Evolutionary conservation across 2,329 filamentous ascomycete species (phyloP).

Genomic region (Paramyrothecium roridum): DNA sequence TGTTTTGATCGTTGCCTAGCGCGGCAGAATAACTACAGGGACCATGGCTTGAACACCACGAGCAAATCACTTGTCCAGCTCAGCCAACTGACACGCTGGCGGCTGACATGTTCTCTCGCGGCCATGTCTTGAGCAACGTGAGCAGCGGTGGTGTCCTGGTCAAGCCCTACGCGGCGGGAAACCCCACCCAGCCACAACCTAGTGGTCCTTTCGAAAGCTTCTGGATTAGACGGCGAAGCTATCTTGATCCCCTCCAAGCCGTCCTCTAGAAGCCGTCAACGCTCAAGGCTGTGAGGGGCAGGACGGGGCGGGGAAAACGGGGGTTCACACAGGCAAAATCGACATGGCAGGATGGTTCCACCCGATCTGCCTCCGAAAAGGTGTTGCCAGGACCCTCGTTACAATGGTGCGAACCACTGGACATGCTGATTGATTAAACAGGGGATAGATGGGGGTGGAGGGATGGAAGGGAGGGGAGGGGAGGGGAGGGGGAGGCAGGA

Average conservation of each 20-base stretch:
- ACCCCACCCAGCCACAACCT: neutral
- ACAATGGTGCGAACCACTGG: neutral
- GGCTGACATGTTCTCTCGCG: neutral
- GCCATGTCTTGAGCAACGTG: neutral
- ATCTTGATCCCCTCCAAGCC: neutral
- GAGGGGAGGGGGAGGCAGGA: neutral
- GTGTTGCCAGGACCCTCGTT: neutral
- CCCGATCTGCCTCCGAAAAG: neutral
- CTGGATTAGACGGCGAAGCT: constrained; percentile 2
- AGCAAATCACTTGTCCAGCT: neutral
- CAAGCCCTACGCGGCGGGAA: neutral
- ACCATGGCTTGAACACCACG: neutral
- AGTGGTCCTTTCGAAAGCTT: neutral
- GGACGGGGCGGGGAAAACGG: neutral
- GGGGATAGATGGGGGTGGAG: neutral
- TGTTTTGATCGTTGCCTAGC: neutral
- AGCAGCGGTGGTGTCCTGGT: neutral
- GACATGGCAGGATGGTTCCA: neutral
- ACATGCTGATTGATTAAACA: neutral
- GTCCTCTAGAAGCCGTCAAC: neutral
- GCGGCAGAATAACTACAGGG: neutral
- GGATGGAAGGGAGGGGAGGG: neutral
- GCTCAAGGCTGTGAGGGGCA: constrained; percentile 6
- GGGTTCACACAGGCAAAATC: neutral
- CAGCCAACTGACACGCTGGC: neutral